Conservation (phyloP, 768 basidiomycete species). For the Termitomyces bulborhizus region DNA sequence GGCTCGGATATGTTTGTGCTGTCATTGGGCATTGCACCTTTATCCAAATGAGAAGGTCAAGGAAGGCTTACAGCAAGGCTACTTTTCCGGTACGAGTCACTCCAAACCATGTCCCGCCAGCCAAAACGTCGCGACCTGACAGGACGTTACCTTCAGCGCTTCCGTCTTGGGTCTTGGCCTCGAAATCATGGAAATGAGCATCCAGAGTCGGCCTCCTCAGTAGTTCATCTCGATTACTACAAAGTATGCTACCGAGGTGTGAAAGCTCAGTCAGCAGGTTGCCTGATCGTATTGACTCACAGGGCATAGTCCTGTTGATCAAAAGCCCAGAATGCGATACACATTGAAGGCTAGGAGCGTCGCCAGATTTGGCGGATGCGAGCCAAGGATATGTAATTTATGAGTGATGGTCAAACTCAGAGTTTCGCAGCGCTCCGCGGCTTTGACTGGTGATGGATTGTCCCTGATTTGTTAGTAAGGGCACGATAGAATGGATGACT, state of each 20-base stretch:
- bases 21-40: constrained; percentile 18
- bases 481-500: background rate
- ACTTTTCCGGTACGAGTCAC: constrained; percentile 58
- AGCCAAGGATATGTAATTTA: background rate
- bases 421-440: background rate
- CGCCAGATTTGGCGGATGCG: background rate
- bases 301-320: constrained; percentile 74
- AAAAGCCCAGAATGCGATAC: constrained; percentile 72
- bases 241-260: constrained; percentile 48
- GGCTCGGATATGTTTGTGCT: constrained; percentile 86
- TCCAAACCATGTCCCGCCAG: constrained; percentile 84
- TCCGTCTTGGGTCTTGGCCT: constrained; percentile 24
- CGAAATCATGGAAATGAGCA: constrained; percentile 68
- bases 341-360: constrained; percentile 40
- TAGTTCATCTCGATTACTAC: constrained; percentile 74
- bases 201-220: constrained; percentile 58
- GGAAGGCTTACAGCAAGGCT: constrained; percentile 58
- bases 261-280: constrained; percentile 4
- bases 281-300: constrained; percentile 37
- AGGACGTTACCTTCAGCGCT: constrained; percentile 37
- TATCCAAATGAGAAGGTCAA: constrained; percentile 8
- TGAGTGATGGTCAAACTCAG: background rate
- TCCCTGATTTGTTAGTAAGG: background rate
- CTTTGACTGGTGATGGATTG: background rate
- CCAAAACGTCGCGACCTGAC: constrained; percentile 67